phyloP scores from a whole-genome alignment of 2,329 filamentous ascomycete species.

The Aspergillus versicolor region DNA sequence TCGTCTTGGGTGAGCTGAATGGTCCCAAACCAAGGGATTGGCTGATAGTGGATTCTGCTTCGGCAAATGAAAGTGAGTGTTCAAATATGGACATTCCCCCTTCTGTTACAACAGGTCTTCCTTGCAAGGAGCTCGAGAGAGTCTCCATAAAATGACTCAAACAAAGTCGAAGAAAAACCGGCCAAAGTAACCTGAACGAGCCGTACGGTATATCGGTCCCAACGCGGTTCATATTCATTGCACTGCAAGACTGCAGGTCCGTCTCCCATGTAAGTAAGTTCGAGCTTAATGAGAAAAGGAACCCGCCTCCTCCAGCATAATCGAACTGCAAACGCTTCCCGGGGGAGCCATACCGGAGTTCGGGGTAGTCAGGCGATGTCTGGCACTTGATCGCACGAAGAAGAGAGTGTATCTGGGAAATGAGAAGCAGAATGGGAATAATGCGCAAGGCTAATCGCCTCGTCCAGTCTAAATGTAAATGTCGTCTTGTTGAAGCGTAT shows the following conservation, averaged over 20 bases:
- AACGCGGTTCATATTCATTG: slow-evolving; percentile 69
- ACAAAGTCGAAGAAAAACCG: slow-evolving; percentile 53
- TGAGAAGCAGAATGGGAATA: slow-evolving; percentile 68
- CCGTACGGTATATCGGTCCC: slow-evolving; percentile 63
- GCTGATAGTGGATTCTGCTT: slow-evolving; percentile 84
- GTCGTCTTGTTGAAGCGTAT: slow-evolving; percentile 83
- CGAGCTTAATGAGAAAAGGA: slow-evolving; percentile 72
- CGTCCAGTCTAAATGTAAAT: slow-evolving; percentile 73
- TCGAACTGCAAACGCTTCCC: slow-evolving; percentile 66
- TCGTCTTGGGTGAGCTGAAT: slow-evolving; percentile 53
- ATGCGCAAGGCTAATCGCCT: slow-evolving; percentile 69
- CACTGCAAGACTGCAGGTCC: slow-evolving; percentile 72
- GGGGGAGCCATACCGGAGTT: slow-evolving; percentile 68
- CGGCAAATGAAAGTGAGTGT: slow-evolving; percentile 91
- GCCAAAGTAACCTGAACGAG: slow-evolving; percentile 68
- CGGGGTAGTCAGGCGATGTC: slow-evolving; percentile 70
- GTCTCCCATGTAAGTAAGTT: slow-evolving; percentile 69
- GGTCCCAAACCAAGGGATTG: slow-evolving; percentile 73
- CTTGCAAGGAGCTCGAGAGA: slow-evolving; percentile 82
- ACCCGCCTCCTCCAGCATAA: slow-evolving; percentile 67
- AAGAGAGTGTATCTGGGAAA: slow-evolving; percentile 66
- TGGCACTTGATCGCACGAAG: slow-evolving; percentile 90
- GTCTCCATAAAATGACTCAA: slow-evolving; percentile 87
- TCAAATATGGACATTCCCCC: slow-evolving; percentile 97
- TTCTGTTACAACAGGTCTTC: slow-evolving; percentile 74